These are phyloP conservation scores for Aspergillus sergii DNA, from an alignment of 2,329 filamentous ascomycete genomes.

Conservation along the genomic window DNA sequence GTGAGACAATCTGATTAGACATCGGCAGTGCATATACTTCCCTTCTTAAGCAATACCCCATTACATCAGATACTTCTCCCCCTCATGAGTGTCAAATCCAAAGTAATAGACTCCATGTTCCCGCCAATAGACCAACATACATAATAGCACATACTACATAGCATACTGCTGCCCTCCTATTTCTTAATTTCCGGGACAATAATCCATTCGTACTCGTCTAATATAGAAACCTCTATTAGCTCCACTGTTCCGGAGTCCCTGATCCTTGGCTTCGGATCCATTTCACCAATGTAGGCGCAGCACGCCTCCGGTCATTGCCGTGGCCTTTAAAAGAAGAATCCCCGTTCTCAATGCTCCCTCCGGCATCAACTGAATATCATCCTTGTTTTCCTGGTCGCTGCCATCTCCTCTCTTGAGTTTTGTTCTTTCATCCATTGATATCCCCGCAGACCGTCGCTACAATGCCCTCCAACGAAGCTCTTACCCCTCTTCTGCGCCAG, in stretches of 20 bases:
- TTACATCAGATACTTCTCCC: background rate
- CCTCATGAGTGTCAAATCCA: background rate
- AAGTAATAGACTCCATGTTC: background rate
- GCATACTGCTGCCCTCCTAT: background rate
- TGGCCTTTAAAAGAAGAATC: background rate
- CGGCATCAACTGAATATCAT: background rate
- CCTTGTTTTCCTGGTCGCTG: background rate
- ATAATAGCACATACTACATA: background rate
- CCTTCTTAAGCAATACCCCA: background rate
- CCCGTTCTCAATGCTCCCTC: background rate
- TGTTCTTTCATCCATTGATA: background rate
- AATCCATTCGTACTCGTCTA: background rate
- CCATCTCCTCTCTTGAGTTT: background rate
- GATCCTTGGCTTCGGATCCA: constrained; percentile 9
- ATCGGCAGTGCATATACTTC: background rate
- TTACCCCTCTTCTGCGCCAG: constrained; percentile 22
- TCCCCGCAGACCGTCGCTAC: background rate
- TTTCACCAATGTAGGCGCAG: background rate
- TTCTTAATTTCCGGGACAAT: background rate
- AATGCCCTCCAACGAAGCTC: constrained; percentile 33
- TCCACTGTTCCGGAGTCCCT: constrained; percentile 4
- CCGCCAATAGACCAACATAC: background rate
- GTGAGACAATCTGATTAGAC: background rate
- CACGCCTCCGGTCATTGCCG: background rate
- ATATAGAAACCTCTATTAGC: background rate